A percentile compares a stretch with the other conserved stretches of the same genome.
These are phyloP conservation scores for Colletotrichum orchidophilum DNA, from an alignment of 2,329 filamentous ascomycete species.

Conservation along the genomic window DNA sequence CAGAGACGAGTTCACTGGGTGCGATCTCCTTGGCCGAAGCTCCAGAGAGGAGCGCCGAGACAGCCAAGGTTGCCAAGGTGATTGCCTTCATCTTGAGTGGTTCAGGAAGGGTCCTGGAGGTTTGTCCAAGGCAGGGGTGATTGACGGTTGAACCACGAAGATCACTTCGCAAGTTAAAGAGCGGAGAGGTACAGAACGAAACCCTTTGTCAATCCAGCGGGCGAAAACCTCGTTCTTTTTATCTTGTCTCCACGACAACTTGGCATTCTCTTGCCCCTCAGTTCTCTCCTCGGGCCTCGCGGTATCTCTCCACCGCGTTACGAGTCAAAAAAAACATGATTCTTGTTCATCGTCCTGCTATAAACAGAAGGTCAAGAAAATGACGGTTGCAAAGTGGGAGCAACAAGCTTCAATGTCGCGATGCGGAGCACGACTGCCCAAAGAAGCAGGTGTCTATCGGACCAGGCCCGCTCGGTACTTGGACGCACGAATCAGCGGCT, in stretches of 20 bases:
- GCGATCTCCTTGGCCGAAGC: constrained; percentile 36
- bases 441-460: constrained; percentile 31
- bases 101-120: constrained; percentile 1
- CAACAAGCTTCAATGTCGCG: constrained; percentile 19
- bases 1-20: constrained; percentile 32
- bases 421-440: constrained; percentile 23
- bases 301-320: constrained; percentile 8
- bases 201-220: too few species aligned
- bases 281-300: background rate
- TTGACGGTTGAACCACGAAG: constrained; percentile 16
- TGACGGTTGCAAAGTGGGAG: background rate
- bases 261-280: background rate
- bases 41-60: constrained; percentile 29
- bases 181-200: constrained; percentile 7
- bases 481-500: constrained; percentile 10
- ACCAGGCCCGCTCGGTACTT: constrained; percentile 21
- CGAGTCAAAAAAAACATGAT: constrained; percentile 8
- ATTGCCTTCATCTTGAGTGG: constrained; percentile 29
- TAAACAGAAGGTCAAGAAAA: constrained; percentile 22
- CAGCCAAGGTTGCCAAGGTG: constrained; percentile 26
- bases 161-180: constrained; percentile 10
- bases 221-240: constrained; percentile 6
- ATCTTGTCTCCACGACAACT: constrained; percentile 6
- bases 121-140: background rate
- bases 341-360: background rate